Base-by-base conservation (phyloP, 2,329 filamentous ascomycete genomes). In the Epichloe brachyelytri region DNA sequence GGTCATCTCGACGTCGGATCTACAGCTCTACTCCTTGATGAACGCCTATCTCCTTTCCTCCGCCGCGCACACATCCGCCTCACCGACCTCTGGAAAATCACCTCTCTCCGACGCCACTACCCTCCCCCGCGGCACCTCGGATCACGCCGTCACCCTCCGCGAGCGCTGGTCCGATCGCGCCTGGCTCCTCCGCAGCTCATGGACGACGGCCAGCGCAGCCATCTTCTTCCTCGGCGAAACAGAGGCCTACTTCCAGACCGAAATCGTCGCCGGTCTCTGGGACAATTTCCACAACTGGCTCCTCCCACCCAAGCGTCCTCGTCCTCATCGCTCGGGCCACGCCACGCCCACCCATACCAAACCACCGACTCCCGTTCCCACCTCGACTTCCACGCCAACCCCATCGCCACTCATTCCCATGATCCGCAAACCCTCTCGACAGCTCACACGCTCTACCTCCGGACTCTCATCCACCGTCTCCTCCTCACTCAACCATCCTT, bases 161-260 rank as follows among this genome's bases (percentile, higher is more conserved):
- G 70, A 78, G 57, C 78, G 86, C 48, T 79, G 82, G 57, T 79
- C 80, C 26, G 63, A 71, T 15, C 77, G 91, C 17, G 76, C 78
- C 4, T 73, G 75, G 36, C 76, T 79, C 0, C 85, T 95, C 76
- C 81, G 93, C 15, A 85, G 82, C 55, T 79, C 91, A 1, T 98
- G 93, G 93, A 91, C 89, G 0, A 94, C 88, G 0, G 85, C 86
- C 58, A 89, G 86, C 61, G 86, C 89, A 2, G 85, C 88, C 1
- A 79, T 95, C 4, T 96, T 95, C 68, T 86, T 97, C 58, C 74
- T 97, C 3, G 88, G 86, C 0, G 90, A 96, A 63, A 84, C 88
- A 14, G 86, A 91, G 57, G 82, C 82, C 3, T 97, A 95, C 60
- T 81, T 97, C 43, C 91, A 96, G 65, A 88, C 86, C 1, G 89